phyloP scores from a whole-genome alignment of 1,139 yeast species.

The Geotrichum europaeum region DNA sequence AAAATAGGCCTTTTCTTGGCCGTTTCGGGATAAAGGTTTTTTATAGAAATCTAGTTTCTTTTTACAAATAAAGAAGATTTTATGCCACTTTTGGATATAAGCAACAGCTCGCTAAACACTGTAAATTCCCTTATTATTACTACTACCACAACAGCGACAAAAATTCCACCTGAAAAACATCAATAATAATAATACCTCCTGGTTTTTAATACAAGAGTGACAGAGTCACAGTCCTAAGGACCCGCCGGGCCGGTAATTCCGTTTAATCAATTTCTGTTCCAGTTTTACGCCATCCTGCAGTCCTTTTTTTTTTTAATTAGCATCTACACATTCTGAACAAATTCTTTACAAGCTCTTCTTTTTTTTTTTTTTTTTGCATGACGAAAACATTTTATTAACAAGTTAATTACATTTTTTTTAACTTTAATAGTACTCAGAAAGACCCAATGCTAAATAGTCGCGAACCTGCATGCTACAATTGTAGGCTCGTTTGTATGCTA shows the following conservation, averaged over 20 bases:
- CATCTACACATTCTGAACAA: background rate
- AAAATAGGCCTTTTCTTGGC: background rate
- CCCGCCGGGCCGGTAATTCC: too few species aligned
- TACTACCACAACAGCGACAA: background rate
- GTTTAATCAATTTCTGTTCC: too few species aligned
- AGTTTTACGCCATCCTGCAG: too few species aligned
- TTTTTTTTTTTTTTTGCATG: background rate
- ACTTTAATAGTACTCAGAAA: slow-evolving; percentile 24
- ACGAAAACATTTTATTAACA: background rate
- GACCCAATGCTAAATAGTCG: slow-evolving; percentile 28
- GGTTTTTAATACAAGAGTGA: too few species aligned
- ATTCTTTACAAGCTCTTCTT: too few species aligned
- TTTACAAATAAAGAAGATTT: background rate
- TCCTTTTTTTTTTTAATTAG: too few species aligned
- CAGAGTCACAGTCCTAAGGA: too few species aligned
- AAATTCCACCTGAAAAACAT: too few species aligned
- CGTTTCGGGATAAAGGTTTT: background rate
- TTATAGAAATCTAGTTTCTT: background rate
- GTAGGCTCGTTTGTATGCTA: slow-evolving; percentile 29
- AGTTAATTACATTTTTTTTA: background rate
- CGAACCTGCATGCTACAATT: slow-evolving; percentile 26
- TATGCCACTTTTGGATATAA: background rate
- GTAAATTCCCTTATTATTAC: background rate
- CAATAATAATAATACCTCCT: too few species aligned
- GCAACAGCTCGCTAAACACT: background rate